Base-by-base conservation (phyloP, 1,284 basidiomycete genomes). In the Tylopilus sp. region DNA sequence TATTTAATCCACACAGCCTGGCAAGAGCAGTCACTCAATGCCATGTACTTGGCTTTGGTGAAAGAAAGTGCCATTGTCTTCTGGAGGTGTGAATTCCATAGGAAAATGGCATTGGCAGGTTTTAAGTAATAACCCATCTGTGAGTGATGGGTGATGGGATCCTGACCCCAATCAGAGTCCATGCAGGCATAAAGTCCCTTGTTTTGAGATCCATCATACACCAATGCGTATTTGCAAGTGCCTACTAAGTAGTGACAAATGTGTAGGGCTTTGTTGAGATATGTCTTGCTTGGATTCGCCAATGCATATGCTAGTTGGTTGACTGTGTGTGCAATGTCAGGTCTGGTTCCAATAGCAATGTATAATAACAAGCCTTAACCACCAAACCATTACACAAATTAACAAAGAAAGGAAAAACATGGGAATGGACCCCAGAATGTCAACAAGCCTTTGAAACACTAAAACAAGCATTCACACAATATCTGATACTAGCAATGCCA, bases 121-220 rank as follows among this genome's bases (percentile, higher is more conserved):
- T 42, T 33, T 0, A 41, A 17, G 10, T 24, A 41, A 3, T 55
- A 69, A 11, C 67, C 67, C 4, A 58, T 61, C 4, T 53, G 48
- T 7, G 65, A 72, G 26, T 42, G 43, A 0, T 56, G n/a, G 1
- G 17, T 33, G 11, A 32, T 33, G 1, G 29, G 19, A 41, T 52
- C 25, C 2, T 43, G 35, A 3, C 13, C 66, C 64, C 66, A 73
- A 54, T 73, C 64, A 13, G 65, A 63, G 51, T 73, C 64, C 19
- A 64, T 42, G 14, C 7, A 65, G 2, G 53, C 52, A 15, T 51
- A 40, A 0, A 70, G 8, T 0, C 26, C 36, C 5, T n/a, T 19
- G 7, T 37, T 7, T 4, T 19, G 22, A 2, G 4, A 13, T 15
- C 28, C 28, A 31, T 43, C 19, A 22, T 29, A 43, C 4, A 29